Evolutionary conservation across 1,284 basidiomycete species (phyloP), one percentile per base, ranked within the genome.

Genomic region (Fistulinella staudtii): DNA sequence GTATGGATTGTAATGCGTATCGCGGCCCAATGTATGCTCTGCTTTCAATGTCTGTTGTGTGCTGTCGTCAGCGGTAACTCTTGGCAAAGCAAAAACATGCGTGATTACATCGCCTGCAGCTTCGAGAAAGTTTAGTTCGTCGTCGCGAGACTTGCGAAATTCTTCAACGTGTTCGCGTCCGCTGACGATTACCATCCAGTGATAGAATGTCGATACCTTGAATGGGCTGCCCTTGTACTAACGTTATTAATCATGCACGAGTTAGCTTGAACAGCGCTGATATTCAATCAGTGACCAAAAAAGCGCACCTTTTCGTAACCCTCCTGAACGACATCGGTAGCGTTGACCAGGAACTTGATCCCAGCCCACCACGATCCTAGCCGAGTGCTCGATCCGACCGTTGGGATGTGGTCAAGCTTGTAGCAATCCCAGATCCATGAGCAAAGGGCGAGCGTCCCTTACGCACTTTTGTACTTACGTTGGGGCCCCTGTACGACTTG

Each of bases 131-230:
- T 17, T 53, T 5, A 51, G 9, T 22, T 53, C 50, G 25, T 72
- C 67, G 17, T 74, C 72, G 0, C 64, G 59, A 4, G 67, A 65
- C 24, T 56, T 68, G 5, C 65, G 58, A 9, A 77, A 34, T 21
- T 77, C 75, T 5, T 75, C 69, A 5, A 72, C 55, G 17, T 66
- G 51, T 18, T 65, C 55, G 0, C 52, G 58, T 8, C 64, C 67
- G 23, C 57, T 65, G 2, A 73, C 46, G 14, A 77, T 30, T 5
- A 78, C 63, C 1, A 68, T 47, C 75, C 75, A 78, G 36, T 52
- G 50, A 15, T 61, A 54, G 5, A 68, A 36, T 0, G 59, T 54
- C 0, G 74, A 57, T 3, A 79, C 49, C 47, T 75, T 75, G 64
- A 75, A 77, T 5, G 63, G 53, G 0, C 50, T 47, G 7, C 61